Evolutionary conservation across 2,329 filamentous ascomycete genomes (phyloP), one percentile per base, ranked within the genome.

Genomic region (Botrytis paeoniae): DNA sequence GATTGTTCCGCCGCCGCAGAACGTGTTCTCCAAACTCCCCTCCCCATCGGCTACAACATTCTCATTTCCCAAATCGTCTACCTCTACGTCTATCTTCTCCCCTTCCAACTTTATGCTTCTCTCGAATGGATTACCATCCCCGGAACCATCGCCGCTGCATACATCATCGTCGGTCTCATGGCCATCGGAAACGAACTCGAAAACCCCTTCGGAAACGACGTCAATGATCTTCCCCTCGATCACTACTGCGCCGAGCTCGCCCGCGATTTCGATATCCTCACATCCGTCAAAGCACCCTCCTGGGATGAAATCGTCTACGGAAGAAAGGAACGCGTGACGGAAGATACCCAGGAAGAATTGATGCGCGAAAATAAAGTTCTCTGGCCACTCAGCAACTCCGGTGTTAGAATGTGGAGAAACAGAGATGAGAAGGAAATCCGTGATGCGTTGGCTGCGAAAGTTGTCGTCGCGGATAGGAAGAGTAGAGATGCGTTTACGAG

Each of bases 41-140:
- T 97, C 0, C 93, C 93, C 3, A 87, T 94, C 72, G 93, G 93
- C 64, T 97, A 97, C 84, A 89, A 88, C 76, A 96, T 97, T 78
- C 89, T 93, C 78, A 95, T 96, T 81, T 90, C 91, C 32, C 93
- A 97, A 81, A 95, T 96, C 80, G 93, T 93, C 45, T 95, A 92
- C 89, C 88, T 94, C 69, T 97, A 96, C 82, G 90, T 96, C 70
- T 83, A 94, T 77, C 86, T 93, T 45, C 86, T 97, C 1, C 93
- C 93, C 9, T 96, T 96, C 86, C 93, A 97, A 83, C 88, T 97
- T 10, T 88, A 89, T 79, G 80, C 81, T 0, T 81, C 82, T 4
- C 87, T 97, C 1, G 78, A 82, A 12, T 96, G 91, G 91, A 86
- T 94, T 76, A 91, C 93, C 20, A 95, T 96, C 76, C 93, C 93